Conservation (phyloP, 495 filamentous ascomycete species). For the Trichoderma asperelloides region DNA sequence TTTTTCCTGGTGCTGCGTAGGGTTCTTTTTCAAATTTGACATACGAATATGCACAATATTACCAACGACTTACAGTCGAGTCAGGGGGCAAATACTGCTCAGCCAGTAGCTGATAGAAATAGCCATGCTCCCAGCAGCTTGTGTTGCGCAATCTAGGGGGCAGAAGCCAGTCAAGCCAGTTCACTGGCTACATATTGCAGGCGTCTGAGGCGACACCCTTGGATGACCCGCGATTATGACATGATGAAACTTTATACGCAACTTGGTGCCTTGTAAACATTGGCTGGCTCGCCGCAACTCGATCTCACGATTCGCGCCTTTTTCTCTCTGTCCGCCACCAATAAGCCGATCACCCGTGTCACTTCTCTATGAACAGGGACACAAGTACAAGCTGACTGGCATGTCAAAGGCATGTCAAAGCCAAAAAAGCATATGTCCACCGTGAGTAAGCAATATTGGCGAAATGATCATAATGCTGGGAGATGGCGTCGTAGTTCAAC, state of each 20-base stretch:
- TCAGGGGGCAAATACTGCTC: background rate
- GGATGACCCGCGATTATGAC: background rate
- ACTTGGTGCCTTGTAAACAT: background rate
- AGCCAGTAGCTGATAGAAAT: background rate
- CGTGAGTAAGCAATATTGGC: too few species aligned
- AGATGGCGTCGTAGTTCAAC: too few species aligned
- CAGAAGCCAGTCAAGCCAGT: background rate
- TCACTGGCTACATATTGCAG: background rate
- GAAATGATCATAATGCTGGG: too few species aligned
- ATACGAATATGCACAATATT: background rate
- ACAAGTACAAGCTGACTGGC: too few species aligned
- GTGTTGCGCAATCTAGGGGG: background rate
- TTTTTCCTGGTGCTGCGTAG: background rate
- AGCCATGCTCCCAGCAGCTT: background rate
- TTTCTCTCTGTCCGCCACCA: background rate
- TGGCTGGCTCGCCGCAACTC: background rate
- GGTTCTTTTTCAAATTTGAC: too few species aligned
- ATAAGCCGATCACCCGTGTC: background rate
- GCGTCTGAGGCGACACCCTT: background rate
- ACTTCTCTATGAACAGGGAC: too few species aligned
- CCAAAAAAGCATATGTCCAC: too few species aligned
- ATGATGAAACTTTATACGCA: background rate
- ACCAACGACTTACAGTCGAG: background rate
- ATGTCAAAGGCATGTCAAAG: too few species aligned
- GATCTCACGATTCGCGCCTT: background rate